A percentile compares a stretch with the other conserved stretches of the same genome.
Evolutionary conservation across 2,329 filamentous ascomycete genomes (phyloP).

Genomic region (Monilinia laxa): DNA sequence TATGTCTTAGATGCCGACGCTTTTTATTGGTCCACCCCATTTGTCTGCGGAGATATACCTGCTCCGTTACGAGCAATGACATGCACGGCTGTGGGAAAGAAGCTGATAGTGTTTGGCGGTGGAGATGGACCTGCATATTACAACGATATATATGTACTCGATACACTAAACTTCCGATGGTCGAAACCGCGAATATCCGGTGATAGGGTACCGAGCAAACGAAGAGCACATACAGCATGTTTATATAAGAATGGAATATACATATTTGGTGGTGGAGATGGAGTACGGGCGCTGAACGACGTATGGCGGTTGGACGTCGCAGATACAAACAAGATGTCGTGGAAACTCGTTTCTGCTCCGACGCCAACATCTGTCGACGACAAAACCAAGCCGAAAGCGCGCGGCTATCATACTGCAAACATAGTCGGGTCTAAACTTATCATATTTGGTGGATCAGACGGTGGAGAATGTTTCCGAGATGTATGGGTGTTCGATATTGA

Average conservation of each 20-base stretch:
- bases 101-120: conserved; percentile 67
- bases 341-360: conserved; percentile 58
- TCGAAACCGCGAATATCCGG: conserved; percentile 58
- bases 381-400: conserved; percentile 57
- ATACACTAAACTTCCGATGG: conserved; percentile 69
- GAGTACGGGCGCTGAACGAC: conserved; percentile 68
- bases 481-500: conserved; percentile 73
- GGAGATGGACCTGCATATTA: conserved; percentile 70
- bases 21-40: conserved; percentile 67
- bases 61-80: conserved; percentile 69
- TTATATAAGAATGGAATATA: conserved; percentile 70
- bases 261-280: conserved; percentile 70
- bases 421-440: conserved; percentile 72
- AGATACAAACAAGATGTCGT: conserved; percentile 65
- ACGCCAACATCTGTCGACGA: conserved; percentile 45
- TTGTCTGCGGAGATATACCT: conserved; percentile 63
- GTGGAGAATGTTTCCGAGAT: conserved; percentile 70
- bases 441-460: conserved; percentile 68
- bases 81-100: conserved; percentile 68
- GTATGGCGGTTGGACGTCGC: conserved; percentile 71
- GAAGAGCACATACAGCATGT: conserved; percentile 69
- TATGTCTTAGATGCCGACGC: conserved; percentile 69
- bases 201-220: conserved; percentile 58
- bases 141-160: conserved; percentile 70
- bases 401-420: conserved; percentile 71